Conservation (phyloP, 495 filamentous ascomycete genomes). For the Xylaria intraflava region DNA sequence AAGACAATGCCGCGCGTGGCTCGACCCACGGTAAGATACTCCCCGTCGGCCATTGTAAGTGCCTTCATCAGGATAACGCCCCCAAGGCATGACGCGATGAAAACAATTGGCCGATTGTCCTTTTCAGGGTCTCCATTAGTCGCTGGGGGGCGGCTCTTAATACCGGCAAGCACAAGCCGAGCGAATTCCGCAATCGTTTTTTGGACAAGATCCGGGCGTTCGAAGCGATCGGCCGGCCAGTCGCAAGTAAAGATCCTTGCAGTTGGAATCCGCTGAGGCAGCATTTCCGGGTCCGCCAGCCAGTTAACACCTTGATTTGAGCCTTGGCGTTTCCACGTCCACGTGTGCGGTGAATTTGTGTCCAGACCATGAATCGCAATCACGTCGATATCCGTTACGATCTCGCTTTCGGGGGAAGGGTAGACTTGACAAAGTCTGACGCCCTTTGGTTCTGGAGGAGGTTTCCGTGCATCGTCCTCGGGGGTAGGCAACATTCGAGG, state of each 20-base stretch:
- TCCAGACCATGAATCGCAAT: slow-evolving; percentile 18
- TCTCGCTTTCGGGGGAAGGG: slow-evolving; percentile 1
- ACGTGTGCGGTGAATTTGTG: slow-evolving; percentile 20
- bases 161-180: slow-evolving; percentile 16
- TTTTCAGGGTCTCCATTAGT: neutral
- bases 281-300: slow-evolving; percentile 19
- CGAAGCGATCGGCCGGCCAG: slow-evolving; percentile 24
- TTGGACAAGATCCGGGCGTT: slow-evolving; percentile 14
- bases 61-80: slow-evolving; percentile 29
- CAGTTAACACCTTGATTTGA: slow-evolving; percentile 13
- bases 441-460: neutral
- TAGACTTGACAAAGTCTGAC: neutral
- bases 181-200: slow-evolving; percentile 19
- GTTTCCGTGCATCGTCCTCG: no score
- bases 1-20: slow-evolving; percentile 26
- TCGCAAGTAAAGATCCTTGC: slow-evolving; percentile 27
- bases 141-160: slow-evolving; percentile 4
- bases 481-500: neutral
- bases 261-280: slow-evolving; percentile 11
- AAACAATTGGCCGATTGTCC: slow-evolving; percentile 25
- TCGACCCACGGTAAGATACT: slow-evolving; percentile 11
- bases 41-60: slow-evolving; percentile 12
- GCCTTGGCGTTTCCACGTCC: slow-evolving; percentile 12
- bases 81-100: slow-evolving; percentile 33
- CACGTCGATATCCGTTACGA: slow-evolving; percentile 22